Base-by-base conservation (phyloP, 2,329 filamentous ascomycete genomes). In the Cytospora mali region DNA sequence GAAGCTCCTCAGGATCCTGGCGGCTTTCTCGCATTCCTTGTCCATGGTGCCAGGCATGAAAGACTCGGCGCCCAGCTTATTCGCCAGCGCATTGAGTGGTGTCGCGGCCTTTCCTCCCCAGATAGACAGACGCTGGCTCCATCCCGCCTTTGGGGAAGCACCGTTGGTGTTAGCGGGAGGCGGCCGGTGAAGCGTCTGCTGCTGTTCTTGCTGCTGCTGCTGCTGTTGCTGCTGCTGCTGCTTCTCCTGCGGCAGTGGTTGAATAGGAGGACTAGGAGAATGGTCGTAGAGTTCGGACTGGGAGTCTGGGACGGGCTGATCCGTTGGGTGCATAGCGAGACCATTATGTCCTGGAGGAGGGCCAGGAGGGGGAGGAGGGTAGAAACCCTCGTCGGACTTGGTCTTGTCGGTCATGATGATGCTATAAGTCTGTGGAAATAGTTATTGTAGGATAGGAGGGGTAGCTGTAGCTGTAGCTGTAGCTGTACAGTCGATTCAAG, bases 21-120 rank as follows among this genome's bases (percentile, higher is more conserved):
- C 92, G 0, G 92, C 92, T 79, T 97, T 97, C 76, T 97, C 92
- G 69, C 89, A 90, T 78, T 97, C 93, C 75, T 92, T 92, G 72
- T 96, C 93, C 67, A 97, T 80, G 1, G 89, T 88, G 60, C 89
- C 91, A 1, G 93, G 93, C 84, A 93, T 89, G 75, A 96, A 96
- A 25, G 91, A 89, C 75, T 96, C 92, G 54, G 77, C 77, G n/a
- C 92, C 92, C 42, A 96, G 80, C 75, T 89, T 92, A 76, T 96
- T 92, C 18, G 89, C 91, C 25, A 96, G 75, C 64, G 83, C 87
- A 73, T 96, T 96, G 71, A 96, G 88, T 3, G 92, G 92, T 2
- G 84, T 85, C 18, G 90, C 90, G 13, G 81, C 79, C 69, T 81
- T 80, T 58, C 75, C 64, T 68, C 77, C 75, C 71, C 78, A 66